Evolutionary conservation across 805 yeast genomes (phyloP), one percentile per base, ranked within the genome.

Genomic region (Zygoascus biomembranicola): DNA sequence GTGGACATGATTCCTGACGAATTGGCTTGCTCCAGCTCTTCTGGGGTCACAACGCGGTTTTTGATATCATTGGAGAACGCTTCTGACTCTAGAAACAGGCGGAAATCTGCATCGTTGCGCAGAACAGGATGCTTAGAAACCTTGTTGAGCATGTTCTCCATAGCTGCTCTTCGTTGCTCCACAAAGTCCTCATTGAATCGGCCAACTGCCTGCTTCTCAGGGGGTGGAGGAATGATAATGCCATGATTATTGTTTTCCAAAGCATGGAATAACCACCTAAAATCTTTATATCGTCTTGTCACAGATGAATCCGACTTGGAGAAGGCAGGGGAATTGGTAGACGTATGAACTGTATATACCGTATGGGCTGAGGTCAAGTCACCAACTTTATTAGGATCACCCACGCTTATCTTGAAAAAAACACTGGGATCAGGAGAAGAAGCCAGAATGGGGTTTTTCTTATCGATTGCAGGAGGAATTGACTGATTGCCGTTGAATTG

Each of bases 261-360:
- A 61, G 90, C 96, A 59, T 87, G 88, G 67, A 90, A 92, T 11
- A 94, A 74, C 98, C 98, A 92, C 56, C 96, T 73, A 69, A 94
- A 92, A 68, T 94, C 99, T 51, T 84, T 80, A 68, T 92, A 94
- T 59, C 99, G 77, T 65, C 99, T 76, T 5, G 88, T 79, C 0
- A 90, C 97, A 10, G 75, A 70, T 0, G 76, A 70, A 48, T 77
- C 81, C 9, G 70, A 64, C n/a, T 66, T 57, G 19, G 65, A 60
- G 47, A 72, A 64, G 26, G 59, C 42, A 0, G 69, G 67, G 11
- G 78, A 76, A 49, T 75, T 73, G 8, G 87, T 77, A 49, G 69
- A 76, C 14, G 95, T 81, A 35, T 77, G 78, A 20, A 94, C 87
- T 1, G 85, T 79, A 68, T 92, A 94, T 6, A 87, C 95, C 1